phyloP scores from a whole-genome alignment of 495 filamentous ascomycete species.

The Mycothermus thermophilus region DNA sequence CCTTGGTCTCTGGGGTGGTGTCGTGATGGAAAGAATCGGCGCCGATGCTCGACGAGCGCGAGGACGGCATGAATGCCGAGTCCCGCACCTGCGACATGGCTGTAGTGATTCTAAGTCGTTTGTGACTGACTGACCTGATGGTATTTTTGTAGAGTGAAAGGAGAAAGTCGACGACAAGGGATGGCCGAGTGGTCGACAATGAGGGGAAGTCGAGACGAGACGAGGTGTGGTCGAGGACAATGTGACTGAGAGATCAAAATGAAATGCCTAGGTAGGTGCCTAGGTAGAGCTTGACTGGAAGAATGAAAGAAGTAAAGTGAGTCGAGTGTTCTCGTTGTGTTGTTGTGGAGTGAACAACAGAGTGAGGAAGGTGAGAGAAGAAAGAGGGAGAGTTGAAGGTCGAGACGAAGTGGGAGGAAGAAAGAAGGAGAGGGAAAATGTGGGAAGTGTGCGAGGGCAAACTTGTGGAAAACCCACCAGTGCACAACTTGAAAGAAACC shows the following conservation, averaged over 20 bases:
- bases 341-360: too few species aligned
- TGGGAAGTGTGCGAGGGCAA: conserved; percentile 1
- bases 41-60: conserved; percentile 42
- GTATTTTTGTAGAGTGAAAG: neutral
- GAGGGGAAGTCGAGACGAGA: too few species aligned
- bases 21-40: conserved; percentile 38
- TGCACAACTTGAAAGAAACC: neutral
- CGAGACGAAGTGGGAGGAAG: conserved; percentile 3
- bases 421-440: conserved; percentile 4
- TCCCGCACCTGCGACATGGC: conserved; percentile 24
- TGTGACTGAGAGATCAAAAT: too few species aligned
- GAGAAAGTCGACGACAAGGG: conserved; percentile 7
- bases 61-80: conserved; percentile 30
- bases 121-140: neutral
- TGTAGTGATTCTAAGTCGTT: neutral
- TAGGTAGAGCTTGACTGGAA: conserved; percentile 8
- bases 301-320: conserved; percentile 2
- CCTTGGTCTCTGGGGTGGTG: conserved; percentile 47
- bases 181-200: neutral
- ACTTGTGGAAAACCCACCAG: neutral
- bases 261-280: too few species aligned
- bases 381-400: neutral
- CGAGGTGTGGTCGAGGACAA: too few species aligned
- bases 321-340: too few species aligned
- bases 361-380: too few species aligned